Evolutionary conservation across 2,329 filamentous ascomycete species (phyloP), one percentile per base, ranked within the genome.

Genomic region (Aaosphaeria pasadenensis): DNA sequence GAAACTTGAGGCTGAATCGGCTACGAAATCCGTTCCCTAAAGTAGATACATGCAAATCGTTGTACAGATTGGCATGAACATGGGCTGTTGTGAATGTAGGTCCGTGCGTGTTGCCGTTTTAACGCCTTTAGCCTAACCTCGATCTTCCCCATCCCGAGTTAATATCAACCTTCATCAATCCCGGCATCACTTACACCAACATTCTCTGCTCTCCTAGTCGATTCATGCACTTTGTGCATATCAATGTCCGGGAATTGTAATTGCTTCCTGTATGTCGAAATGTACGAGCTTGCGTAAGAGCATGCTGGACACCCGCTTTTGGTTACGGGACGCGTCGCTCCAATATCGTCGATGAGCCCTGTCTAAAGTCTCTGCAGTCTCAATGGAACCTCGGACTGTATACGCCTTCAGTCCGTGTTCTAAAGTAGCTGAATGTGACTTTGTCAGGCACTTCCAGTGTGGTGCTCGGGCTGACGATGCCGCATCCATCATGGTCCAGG

Each of bases 81-180:
- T 24, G 17, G 17, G 17, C 17, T 24, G 17, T 24, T 24, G 17
- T 24, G 17, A 24, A 24, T 24, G 17, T 24, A 24, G 49, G 55
- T 36, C 57, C 51, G 57, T 61, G 62, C 57, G 40, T 46, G 49
- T 51, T 48, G 56, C 63, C 51, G 53, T 51, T 61, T 57, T 54
- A 54, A 59, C 50, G 39, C 44, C 43, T 66, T 66, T 64, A 67
- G 62, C 64, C 63, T 67, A 55, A 60, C 63, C 39, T 49, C 42
- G 45, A 48, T 9, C n/a, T 9, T 36, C 33, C n/a, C 33, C 33
- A 9, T n/a, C n/a, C 33, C 33, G n/a, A 46, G 48, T 60, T 60
- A 60, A 65, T 67, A 63, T 66, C 57, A 47, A 39, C 6, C 48
- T 42, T 58, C 59, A 63, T 63, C 51, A 57, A 64, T 55, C 52